phyloP scores from a whole-genome alignment of 2,329 filamentous ascomycete genomes.

The Podosphaera fusca region DNA sequence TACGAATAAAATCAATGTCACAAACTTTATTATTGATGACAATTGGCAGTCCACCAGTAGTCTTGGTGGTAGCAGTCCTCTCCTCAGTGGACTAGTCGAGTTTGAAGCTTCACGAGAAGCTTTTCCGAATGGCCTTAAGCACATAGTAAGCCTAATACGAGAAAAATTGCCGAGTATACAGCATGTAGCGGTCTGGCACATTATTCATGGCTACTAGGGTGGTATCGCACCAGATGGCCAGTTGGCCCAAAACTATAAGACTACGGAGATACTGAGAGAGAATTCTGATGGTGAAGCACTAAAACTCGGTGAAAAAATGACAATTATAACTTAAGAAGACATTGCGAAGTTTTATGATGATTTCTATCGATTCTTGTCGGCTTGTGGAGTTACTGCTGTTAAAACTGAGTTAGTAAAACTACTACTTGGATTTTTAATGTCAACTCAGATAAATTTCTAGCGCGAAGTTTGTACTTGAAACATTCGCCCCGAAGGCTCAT shows the following conservation, averaged over 20 bases:
- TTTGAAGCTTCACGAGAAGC: constrained; percentile 66
- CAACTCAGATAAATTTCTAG: constrained; percentile 4
- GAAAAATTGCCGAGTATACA: constrained; percentile 46
- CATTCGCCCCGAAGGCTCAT: constrained; percentile 45
- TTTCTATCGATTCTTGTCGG: constrained; percentile 64
- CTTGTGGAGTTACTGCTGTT: constrained; percentile 58
- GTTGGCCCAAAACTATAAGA: constrained; percentile 60
- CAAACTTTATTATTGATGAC: constrained; percentile 84
- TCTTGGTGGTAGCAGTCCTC: constrained; percentile 26
- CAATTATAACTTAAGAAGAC: constrained; percentile 51
- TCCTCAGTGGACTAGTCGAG: constrained; percentile 41
- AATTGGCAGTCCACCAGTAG: constrained; percentile 70
- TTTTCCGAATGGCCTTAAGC: constrained; percentile 62
- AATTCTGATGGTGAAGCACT: constrained; percentile 24
- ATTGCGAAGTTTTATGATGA: constrained; percentile 62
- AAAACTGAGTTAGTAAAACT: constrained; percentile 46
- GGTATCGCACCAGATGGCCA: constrained; percentile 55
- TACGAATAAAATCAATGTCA: constrained; percentile 50
- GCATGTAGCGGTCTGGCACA: constrained; percentile 87
- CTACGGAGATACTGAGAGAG: constrained; percentile 31
- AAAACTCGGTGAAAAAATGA: constrained; percentile 39
- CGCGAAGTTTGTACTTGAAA: constrained; percentile 72
- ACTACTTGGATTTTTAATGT: neutral
- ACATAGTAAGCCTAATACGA: constrained; percentile 46
- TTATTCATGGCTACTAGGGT: constrained; percentile 73